Conservation (phyloP, 1,284 basidiomycete genomes). For the Sanghuangporus weigelae region DNA sequence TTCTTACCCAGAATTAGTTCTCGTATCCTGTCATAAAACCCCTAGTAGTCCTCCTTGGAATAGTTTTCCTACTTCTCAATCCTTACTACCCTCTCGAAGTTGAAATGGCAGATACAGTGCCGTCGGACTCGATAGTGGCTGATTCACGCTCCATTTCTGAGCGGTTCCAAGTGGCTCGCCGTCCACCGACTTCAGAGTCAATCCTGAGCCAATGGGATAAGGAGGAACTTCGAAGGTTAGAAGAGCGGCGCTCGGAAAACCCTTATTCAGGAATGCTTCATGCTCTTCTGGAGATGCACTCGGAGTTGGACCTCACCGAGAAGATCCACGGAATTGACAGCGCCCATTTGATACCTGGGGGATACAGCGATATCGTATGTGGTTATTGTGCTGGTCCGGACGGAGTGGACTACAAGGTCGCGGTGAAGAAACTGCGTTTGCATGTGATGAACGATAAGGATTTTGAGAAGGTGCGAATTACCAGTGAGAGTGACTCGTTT, state of each 20-base stretch:
- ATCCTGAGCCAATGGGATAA: background rate
- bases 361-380: constrained; percentile 9
- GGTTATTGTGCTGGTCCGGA: background rate
- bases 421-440: background rate
- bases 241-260: background rate
- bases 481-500: background rate
- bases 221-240: background rate
- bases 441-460: background rate
- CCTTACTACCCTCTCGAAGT: too few relatives aligned
- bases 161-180: too few relatives aligned
- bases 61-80: too few relatives aligned
- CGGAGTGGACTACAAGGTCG: background rate
- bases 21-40: too few relatives aligned
- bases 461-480: background rate
- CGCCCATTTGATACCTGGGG: constrained; percentile 1
- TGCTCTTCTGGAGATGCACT: background rate
- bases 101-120: too few relatives aligned
- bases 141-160: too few relatives aligned
- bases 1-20: too few relatives aligned
- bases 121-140: too few relatives aligned
- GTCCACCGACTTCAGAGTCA: background rate
- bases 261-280: background rate
- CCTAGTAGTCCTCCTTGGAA: too few relatives aligned
- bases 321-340: background rate
- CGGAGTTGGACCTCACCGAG: background rate